A percentile compares a stretch with the other conserved stretches of the same genome.
Evolutionary conservation across 768 basidiomycete genomes (phyloP).

Genomic region (Rhizopogon sp.): DNA sequence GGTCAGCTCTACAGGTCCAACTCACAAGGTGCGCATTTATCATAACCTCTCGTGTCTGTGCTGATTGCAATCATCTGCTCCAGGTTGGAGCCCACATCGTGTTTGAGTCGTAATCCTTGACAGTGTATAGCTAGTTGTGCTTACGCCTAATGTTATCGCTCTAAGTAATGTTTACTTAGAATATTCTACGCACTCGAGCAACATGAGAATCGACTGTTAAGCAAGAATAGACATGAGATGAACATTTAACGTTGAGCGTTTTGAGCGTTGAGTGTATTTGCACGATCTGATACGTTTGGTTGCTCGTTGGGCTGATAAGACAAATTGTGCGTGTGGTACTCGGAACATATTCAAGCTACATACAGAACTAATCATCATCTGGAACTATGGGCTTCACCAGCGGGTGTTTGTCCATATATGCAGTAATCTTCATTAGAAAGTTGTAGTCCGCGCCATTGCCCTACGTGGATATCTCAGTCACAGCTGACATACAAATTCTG

Average conservation of each 20-base stretch:
- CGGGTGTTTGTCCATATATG: constrained; percentile 1
- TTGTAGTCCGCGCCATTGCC: constrained; percentile 8
- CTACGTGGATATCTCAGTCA: not conserved
- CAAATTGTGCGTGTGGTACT: not conserved
- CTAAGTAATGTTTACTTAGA: not conserved
- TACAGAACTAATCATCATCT: not conserved
- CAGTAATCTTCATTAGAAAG: constrained; percentile 1
- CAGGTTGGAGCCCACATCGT: constrained; percentile 70
- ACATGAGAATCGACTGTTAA: too few species aligned
- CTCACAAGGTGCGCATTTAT: constrained; percentile 60
- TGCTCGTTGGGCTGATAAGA: too few species aligned
- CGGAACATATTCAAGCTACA: not conserved
- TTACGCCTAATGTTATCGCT: not conserved
- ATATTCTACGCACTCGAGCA: not conserved
- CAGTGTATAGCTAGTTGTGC: constrained; percentile 10
- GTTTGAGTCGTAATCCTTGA: constrained; percentile 55
- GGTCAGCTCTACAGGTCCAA: constrained; percentile 51
- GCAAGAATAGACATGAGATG: too few species aligned
- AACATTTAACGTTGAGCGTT: too few species aligned
- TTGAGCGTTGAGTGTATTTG: too few species aligned
- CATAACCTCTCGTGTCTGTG: not conserved
- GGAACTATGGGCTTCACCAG: constrained; percentile 1
- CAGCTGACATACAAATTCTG: not conserved
- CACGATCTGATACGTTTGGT: too few species aligned
- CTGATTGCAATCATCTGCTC: not conserved